Conservation (phyloP, 1,284 basidiomycete genomes). For the Takashimella tepidaria region DNA sequence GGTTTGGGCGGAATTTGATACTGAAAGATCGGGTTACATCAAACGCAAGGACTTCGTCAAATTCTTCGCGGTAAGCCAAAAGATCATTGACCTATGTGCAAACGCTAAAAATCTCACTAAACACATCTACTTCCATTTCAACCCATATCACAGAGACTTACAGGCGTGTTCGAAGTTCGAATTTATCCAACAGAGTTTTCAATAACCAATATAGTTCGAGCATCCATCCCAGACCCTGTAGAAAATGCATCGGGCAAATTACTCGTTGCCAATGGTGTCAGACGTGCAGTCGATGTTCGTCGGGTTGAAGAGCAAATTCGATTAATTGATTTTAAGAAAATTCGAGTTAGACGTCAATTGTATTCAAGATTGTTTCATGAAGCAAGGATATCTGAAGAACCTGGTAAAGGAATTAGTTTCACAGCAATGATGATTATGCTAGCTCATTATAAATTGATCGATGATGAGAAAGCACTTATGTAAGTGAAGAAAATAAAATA, state of each 20-base stretch:
- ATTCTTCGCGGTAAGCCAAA: slow-evolving; percentile 78
- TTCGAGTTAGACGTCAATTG: slow-evolving; percentile 61
- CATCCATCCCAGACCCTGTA: slow-evolving; percentile 25
- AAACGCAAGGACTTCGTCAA: slow-evolving; percentile 64
- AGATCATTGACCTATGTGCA: no score
- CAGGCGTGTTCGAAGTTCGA: slow-evolving; percentile 69
- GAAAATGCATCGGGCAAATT: slow-evolving; percentile 20
- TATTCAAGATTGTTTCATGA: slow-evolving; percentile 80
- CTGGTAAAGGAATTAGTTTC: slow-evolving; percentile 79
- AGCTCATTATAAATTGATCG: slow-evolving; percentile 86
- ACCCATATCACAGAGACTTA: slow-evolving; percentile 19
- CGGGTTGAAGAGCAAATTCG: slow-evolving; percentile 59
- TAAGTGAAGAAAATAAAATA: slow-evolving; percentile 48
- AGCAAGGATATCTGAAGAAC: slow-evolving; percentile 67
- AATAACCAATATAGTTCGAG: slow-evolving; percentile 55
- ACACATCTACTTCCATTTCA: not conserved
- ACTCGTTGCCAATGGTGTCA: slow-evolving; percentile 26
- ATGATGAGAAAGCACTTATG: slow-evolving; percentile 82
- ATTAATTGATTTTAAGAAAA: slow-evolving; percentile 59
- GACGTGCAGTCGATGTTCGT: slow-evolving; percentile 59
- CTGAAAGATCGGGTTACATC: slow-evolving; percentile 72
- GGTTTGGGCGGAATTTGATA: slow-evolving; percentile 82
- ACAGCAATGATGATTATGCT: slow-evolving; percentile 82
- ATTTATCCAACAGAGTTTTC: slow-evolving; percentile 70
- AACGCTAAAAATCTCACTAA: no score